These are phyloP conservation scores for Ilex aquifolium DNA, from an alignment of 257 asterid species.

Conservation along the genomic window DNA sequence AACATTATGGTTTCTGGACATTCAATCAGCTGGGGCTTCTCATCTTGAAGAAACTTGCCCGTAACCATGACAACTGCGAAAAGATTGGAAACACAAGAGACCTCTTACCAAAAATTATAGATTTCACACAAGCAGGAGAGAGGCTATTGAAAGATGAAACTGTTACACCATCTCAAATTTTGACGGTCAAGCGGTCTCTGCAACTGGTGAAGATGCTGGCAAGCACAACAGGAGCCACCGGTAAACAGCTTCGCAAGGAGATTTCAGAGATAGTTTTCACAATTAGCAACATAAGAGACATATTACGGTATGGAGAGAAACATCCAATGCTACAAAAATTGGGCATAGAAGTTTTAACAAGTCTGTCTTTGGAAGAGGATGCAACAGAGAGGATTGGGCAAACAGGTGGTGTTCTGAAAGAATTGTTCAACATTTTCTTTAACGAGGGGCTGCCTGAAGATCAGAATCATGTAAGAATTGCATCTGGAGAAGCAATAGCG, in stretches of 20 bases:
- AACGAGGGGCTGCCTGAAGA: constrained; percentile 28
- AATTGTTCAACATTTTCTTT: constrained; percentile 52
- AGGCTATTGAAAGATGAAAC: constrained; percentile 46
- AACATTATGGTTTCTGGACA: constrained; percentile 52
- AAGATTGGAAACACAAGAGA: constrained; percentile 81
- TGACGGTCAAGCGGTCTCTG: constrained; percentile 60
- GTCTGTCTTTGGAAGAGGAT: constrained; percentile 69
- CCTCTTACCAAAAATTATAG: constrained; percentile 70
- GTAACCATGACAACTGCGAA: constrained; percentile 76
- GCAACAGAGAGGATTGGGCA: constrained; percentile 80
- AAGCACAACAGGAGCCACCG: constrained; percentile 64
- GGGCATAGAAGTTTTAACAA: constrained; percentile 67
- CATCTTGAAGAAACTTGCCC: constrained; percentile 79
- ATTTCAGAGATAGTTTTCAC: constrained; percentile 85
- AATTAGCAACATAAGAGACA: constrained; percentile 63
- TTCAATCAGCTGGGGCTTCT: constrained; percentile 86
- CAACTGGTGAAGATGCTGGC: constrained; percentile 79
- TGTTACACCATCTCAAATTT: constrained; percentile 51
- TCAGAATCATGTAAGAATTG: constrained; percentile 39
- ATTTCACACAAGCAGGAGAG: constrained; percentile 70
- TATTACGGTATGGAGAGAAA: constrained; percentile 54
- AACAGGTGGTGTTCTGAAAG: constrained; percentile 76
- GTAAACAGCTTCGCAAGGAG: constrained; percentile 65
- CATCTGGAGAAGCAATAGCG: constrained; percentile 88
- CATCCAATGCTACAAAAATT: constrained; percentile 61